These are phyloP conservation scores for Apiospora kogelbergensis DNA, from an alignment of 2,329 filamentous ascomycete genomes.

Conservation along the genomic window DNA sequence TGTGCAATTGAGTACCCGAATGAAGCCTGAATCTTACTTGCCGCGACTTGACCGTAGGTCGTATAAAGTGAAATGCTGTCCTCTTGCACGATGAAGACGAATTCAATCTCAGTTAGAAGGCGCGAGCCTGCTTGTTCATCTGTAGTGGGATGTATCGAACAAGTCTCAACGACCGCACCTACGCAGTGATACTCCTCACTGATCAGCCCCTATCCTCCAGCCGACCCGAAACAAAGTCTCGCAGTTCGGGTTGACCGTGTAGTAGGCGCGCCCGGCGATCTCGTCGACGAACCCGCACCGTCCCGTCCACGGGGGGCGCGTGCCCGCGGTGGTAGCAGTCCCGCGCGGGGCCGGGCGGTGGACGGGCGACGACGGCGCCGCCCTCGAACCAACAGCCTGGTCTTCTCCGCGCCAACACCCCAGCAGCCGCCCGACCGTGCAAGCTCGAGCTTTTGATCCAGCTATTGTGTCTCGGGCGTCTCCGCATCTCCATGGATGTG, in stretches of 20 bases:
- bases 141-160: too few species aligned
- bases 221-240: not conserved
- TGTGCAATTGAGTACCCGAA: too few species aligned
- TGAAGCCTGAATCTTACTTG: too few species aligned
- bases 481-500: not conserved
- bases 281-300: not conserved
- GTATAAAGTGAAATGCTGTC: too few species aligned
- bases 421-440: not conserved
- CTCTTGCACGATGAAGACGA: too few species aligned
- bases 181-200: not conserved
- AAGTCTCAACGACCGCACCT: too few species aligned
- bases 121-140: too few species aligned
- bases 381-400: not conserved
- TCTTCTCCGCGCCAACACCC: not conserved
- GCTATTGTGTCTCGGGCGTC: not conserved
- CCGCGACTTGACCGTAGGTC: too few species aligned
- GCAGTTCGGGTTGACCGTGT: not conserved
- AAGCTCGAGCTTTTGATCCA: not conserved
- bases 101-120: too few species aligned
- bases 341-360: not conserved
- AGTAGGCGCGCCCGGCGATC: not conserved
- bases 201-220: not conserved
- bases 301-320: not conserved
- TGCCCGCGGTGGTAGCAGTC: conserved; percentile 3
- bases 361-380: not conserved